phyloP scores from a whole-genome alignment of 2,329 filamentous ascomycete species.

The Aspergillus phoenicis region DNA sequence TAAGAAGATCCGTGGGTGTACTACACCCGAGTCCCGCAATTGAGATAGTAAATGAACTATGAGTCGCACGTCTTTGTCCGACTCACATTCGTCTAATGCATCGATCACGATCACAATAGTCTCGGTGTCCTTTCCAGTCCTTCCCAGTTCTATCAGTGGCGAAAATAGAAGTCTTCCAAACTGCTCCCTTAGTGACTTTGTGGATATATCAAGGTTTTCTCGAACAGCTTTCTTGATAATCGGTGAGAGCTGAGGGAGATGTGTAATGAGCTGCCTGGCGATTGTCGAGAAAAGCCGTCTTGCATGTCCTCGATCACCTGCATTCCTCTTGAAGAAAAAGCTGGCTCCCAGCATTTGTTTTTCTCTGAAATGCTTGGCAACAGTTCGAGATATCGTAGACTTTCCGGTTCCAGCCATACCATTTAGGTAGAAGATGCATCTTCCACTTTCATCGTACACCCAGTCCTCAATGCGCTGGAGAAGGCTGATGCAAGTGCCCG shows the following conservation, averaged over 20 bases:
- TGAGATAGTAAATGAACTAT: constrained; percentile 28
- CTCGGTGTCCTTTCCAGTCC: not conserved
- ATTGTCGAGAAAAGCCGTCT: constrained; percentile 44
- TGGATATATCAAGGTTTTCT: constrained; percentile 26
- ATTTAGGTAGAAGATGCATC: constrained; percentile 40
- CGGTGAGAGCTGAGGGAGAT: constrained; percentile 10
- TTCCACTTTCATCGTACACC: not conserved
- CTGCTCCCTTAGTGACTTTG: constrained; percentile 31
- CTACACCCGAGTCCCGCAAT: constrained; percentile 2
- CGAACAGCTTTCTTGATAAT: constrained; percentile 23
- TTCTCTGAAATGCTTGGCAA: constrained; percentile 29
- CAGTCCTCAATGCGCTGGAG: no score
- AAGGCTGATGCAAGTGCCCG: no score
- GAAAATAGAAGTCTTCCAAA: constrained; percentile 31
- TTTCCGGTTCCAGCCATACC: constrained; percentile 41
- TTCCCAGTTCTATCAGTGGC: constrained; percentile 20
- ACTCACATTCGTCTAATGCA: constrained; percentile 33
- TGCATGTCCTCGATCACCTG: constrained; percentile 41
- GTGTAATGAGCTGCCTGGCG: constrained; percentile 29
- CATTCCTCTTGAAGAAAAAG: constrained; percentile 52
- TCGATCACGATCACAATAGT: constrained; percentile 27
- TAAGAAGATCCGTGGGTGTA: constrained; percentile 28
- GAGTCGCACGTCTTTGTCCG: constrained; percentile 20
- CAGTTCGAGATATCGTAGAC: constrained; percentile 36
- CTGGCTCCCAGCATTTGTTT: constrained; percentile 35